phyloP scores from a whole-genome alignment of 306 rosid genomes.

The Begonia peltatifolia region DNA sequence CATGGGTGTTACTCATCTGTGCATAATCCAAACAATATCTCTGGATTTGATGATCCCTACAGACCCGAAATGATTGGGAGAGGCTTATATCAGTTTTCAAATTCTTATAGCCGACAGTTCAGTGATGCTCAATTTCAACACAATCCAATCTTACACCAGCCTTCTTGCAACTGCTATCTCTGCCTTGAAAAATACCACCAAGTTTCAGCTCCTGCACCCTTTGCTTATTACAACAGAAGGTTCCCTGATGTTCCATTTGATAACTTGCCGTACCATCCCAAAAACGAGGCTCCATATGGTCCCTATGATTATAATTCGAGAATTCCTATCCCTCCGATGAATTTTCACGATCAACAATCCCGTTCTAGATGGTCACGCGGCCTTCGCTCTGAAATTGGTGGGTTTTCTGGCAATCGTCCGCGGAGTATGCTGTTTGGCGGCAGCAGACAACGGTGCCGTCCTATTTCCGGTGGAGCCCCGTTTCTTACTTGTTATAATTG shows the following conservation, averaged over 20 bases:
- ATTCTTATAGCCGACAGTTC: conserved; percentile 40
- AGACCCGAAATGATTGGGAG: conserved; percentile 34
- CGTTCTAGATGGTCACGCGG: conserved; percentile 53
- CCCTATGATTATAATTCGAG: conserved; percentile 21
- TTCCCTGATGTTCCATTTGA: conserved; percentile 41
- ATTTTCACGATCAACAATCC: conserved; percentile 30
- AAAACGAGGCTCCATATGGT: conserved; percentile 33
- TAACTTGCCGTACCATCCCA: conserved; percentile 38
- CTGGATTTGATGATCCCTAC: conserved; percentile 58
- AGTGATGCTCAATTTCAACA: conserved; percentile 42
- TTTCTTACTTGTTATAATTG: conserved; percentile 71
- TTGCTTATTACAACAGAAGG: conserved; percentile 37
- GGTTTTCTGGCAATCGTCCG: conserved; percentile 25
- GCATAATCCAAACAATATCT: conserved; percentile 41
- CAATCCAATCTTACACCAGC: conserved; percentile 41
- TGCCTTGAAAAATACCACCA: conserved; percentile 49
- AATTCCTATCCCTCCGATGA: conserved; percentile 1
- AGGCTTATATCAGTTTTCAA: conserved; percentile 33
- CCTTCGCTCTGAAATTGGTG: conserved; percentile 37
- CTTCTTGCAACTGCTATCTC: conserved; percentile 66
- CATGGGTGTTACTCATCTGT: conserved; percentile 32
- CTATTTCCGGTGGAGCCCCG: conserved; percentile 87
- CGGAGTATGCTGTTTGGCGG: conserved; percentile 30
- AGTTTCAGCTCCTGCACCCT: conserved; percentile 25
- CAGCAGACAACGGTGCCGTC: conserved; percentile 38